Evolutionary conservation across 768 basidiomycete species (phyloP).

Genomic region (Agrocybe praecox): DNA sequence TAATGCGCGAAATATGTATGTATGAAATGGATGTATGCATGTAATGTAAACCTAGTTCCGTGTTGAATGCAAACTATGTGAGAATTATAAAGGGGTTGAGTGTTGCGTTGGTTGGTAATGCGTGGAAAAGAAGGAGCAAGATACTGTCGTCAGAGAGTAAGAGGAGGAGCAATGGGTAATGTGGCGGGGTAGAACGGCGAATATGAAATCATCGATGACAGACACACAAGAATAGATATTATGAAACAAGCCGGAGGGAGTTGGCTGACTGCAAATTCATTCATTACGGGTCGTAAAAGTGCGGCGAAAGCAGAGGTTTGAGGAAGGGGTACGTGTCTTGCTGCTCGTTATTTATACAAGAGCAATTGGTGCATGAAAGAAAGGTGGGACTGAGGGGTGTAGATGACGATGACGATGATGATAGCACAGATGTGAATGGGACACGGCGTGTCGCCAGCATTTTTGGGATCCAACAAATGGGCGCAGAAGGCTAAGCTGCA

Average conservation of each 20-base stretch:
- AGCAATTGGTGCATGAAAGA: background rate
- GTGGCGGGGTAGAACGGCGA: conserved; percentile 10
- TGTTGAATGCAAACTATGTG: conserved; percentile 1
- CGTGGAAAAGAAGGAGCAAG: conserved; percentile 2
- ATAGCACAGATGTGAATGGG: background rate
- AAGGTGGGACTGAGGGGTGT: background rate
- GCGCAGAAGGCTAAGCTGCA: background rate
- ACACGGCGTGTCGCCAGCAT: background rate
- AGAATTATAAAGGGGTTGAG: background rate
- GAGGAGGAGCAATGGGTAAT: background rate
- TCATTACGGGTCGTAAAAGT: background rate
- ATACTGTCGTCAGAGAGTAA: too few species aligned
- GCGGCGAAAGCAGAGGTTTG: background rate
- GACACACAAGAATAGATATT: conserved; percentile 9
- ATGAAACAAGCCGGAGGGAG: conserved; percentile 21
- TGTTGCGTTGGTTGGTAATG: too few species aligned
- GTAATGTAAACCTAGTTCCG: too few species aligned
- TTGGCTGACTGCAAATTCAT: background rate
- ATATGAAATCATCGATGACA: background rate
- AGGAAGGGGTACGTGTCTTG: background rate
- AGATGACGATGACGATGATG: background rate
- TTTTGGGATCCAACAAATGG: background rate
- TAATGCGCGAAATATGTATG: too few species aligned
- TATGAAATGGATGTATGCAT: too few species aligned
- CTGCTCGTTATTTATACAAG: background rate